Conservation (phyloP, 306 rosid genomes). For the Prunus armeniaca region DNA sequence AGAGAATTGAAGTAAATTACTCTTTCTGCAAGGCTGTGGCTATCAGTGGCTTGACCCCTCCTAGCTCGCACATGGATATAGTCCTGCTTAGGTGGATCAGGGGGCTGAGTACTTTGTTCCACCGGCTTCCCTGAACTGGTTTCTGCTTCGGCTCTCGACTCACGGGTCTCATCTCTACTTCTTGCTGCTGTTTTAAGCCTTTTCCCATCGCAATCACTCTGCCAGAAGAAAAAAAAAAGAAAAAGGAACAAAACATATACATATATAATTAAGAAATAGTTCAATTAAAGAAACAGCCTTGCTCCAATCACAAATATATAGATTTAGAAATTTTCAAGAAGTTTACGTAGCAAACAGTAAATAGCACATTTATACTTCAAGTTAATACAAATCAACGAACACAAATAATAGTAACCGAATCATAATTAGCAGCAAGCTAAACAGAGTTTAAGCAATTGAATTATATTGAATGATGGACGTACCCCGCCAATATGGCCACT, state of each 20-base stretch:
- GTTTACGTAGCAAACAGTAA: background rate
- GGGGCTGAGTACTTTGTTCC: constrained; percentile 47
- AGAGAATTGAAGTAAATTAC: constrained; percentile 34
- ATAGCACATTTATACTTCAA: background rate
- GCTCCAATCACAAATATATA: background rate
- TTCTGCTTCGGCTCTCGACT: constrained; percentile 55
- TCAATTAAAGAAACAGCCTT: background rate
- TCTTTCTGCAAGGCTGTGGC: constrained; percentile 94
- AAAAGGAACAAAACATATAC: no score
- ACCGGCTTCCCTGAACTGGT: constrained; percentile 70
- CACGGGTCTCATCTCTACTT: constrained; percentile 42
- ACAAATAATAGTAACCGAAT: background rate
- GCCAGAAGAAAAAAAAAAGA: background rate
- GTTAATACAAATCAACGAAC: background rate
- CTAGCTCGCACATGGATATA: constrained; percentile 91
- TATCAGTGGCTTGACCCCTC: constrained; percentile 96
- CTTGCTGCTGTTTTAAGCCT: constrained; percentile 42
- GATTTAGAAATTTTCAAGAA: background rate
- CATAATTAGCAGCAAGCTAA: background rate
- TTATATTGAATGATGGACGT: constrained; percentile 2
- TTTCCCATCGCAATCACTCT: constrained; percentile 61
- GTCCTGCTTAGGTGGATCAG: constrained; percentile 79
- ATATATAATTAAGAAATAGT: background rate
- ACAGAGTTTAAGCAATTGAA: background rate
- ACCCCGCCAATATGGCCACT: constrained; percentile 61